These are phyloP conservation scores for Funneliformis geosporum DNA, from an alignment of 192 early-diverging fungal species.

Conservation along the genomic window DNA sequence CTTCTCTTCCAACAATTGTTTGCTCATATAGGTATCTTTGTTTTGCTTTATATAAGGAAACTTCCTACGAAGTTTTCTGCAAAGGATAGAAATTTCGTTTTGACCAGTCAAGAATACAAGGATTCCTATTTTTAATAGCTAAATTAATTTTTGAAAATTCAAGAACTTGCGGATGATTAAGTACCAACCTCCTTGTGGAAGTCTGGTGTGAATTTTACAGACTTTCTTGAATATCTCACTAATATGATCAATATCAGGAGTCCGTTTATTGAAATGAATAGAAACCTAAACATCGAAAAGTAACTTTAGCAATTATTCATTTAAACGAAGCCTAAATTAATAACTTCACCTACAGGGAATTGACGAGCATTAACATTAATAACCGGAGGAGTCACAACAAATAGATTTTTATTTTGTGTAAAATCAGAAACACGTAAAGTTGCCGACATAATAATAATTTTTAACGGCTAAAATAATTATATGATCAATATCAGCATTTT, in stretches of 20 bases:
- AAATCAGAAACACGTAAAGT: slow-evolving; percentile 98
- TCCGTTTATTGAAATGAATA: slow-evolving; percentile 91
- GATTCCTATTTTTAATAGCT: slow-evolving; percentile 51
- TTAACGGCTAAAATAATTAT: slow-evolving; percentile 60
- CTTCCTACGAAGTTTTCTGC: slow-evolving; percentile 70
- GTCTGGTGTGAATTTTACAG: slow-evolving; percentile 86
- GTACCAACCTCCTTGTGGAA: slow-evolving; percentile 78
- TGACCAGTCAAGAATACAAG: slow-evolving; percentile 96
- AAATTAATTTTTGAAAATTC: neutral
- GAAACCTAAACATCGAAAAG: slow-evolving; percentile 55
- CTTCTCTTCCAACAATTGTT: slow-evolving; percentile 3
- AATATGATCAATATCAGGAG: slow-evolving; percentile 86
- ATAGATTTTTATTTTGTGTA: slow-evolving; percentile 79
- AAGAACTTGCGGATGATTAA: neutral
- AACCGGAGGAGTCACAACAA: slow-evolving; percentile 74
- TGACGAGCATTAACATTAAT: slow-evolving; percentile 92
- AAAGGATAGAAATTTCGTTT: slow-evolving; percentile 83
- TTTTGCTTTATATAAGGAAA: slow-evolving; percentile 60
- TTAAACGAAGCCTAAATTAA: neutral
- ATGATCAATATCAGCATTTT: neutral
- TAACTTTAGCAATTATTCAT: too few relatives aligned
- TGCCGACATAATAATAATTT: slow-evolving; percentile 98
- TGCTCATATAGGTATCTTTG: neutral
- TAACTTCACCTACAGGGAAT: slow-evolving; percentile 63
- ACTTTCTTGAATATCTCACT: slow-evolving; percentile 89